phyloP scores from a whole-genome alignment of 2,329 filamentous ascomycete genomes.

The Fusarium succisae region DNA sequence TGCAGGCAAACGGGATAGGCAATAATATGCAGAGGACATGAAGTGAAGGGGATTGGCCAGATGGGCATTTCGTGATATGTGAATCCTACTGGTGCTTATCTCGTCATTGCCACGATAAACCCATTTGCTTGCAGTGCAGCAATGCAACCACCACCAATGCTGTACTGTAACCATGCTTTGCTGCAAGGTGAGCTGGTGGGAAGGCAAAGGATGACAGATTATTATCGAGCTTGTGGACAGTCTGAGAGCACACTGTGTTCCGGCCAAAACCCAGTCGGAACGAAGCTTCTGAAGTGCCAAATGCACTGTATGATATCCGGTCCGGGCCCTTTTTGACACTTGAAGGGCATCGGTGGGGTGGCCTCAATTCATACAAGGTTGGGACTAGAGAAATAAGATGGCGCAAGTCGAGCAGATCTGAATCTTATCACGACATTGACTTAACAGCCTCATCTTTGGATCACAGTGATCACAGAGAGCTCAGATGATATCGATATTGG shows the following conservation, averaged over 20 bases:
- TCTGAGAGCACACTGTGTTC: neutral
- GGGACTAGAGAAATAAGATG: slow-evolving; percentile 32
- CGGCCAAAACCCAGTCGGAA: fast-evolving
- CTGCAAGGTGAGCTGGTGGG: slow-evolving; percentile 42
- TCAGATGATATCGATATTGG: neutral
- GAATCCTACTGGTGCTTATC: slow-evolving; percentile 11
- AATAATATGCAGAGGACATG: slow-evolving; percentile 24
- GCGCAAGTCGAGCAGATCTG: slow-evolving; percentile 29
- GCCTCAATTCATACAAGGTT: slow-evolving; percentile 30
- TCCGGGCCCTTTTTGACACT: slow-evolving; percentile 16
- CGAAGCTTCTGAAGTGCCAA: neutral
- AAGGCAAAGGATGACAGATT: slow-evolving; percentile 23
- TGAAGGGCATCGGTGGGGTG: slow-evolving; percentile 20
- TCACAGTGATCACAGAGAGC: neutral
- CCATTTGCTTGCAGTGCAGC: slow-evolving; percentile 18
- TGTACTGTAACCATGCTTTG: slow-evolving; percentile 40
- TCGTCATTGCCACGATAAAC: slow-evolving; percentile 28
- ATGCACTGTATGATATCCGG: slow-evolving; percentile 31
- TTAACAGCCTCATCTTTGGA: slow-evolving; percentile 11
- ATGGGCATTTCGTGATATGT: slow-evolving; percentile 10
- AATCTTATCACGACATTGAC: slow-evolving; percentile 20
- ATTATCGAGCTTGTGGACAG: slow-evolving; percentile 16
- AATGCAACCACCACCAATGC: slow-evolving; percentile 30
- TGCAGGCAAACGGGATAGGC: slow-evolving; percentile 26
- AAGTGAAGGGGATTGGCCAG: slow-evolving; percentile 15